Evolutionary conservation across 192 early-diverging fungal genomes (phyloP).

Genomic region (Glomus cerebriforme): DNA sequence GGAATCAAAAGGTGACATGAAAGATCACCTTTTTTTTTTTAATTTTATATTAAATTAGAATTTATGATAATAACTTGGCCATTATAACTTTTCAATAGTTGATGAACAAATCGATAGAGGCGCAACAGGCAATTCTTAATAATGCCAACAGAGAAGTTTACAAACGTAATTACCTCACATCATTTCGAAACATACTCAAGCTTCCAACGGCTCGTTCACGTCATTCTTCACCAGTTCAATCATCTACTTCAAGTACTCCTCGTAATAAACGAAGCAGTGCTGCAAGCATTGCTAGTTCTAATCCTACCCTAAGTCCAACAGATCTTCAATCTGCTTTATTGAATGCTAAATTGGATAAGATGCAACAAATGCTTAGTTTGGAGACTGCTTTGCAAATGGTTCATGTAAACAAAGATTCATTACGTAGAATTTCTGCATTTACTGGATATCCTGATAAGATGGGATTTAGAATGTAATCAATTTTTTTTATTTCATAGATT

Average conservation of each 20-base stretch:
- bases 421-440: constrained; percentile 63
- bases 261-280: constrained; percentile 15
- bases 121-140: constrained; percentile 32
- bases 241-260: constrained; percentile 16
- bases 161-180: constrained; percentile 53
- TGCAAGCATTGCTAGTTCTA: constrained; percentile 11
- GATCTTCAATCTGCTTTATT: constrained; percentile 32
- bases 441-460: constrained; percentile 63
- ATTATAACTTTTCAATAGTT: constrained; percentile 9
- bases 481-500: neutral
- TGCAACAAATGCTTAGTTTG: constrained; percentile 70
- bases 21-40: neutral
- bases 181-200: constrained; percentile 55
- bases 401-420: constrained; percentile 83
- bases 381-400: constrained; percentile 87
- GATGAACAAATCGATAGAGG: neutral
- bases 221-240: constrained; percentile 23
- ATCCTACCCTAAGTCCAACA: neutral
- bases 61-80: neutral
- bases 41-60: neutral
- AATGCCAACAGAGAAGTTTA: constrained; percentile 44
- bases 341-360: constrained; percentile 47
- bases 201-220: constrained; percentile 38
- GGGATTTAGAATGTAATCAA: constrained; percentile 57
- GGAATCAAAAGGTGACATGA: constrained; percentile 60